Base-by-base conservation (phyloP, 2,329 filamentous ascomycete species). In the Botrytis porri region DNA sequence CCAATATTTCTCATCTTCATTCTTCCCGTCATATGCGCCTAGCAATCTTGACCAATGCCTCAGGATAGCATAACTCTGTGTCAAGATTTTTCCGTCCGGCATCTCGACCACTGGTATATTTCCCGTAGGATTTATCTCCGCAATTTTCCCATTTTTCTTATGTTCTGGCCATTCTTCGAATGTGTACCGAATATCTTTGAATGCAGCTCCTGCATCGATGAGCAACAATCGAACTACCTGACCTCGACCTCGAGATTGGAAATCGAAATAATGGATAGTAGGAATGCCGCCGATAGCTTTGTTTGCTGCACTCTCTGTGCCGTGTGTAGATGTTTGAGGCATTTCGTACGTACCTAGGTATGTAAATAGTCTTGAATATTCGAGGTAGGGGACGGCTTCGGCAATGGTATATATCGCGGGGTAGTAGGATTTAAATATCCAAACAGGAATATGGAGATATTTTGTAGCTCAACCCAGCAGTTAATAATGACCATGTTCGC, bases 251-350 rank as follows among this genome's bases (percentile, higher is more conserved):
- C 78, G 76, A 32, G 79, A 81, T 54, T 77, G 73, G 71, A 79
- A 81, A 73, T 81, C 78, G 66, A 80, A 79, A 75, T 81, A 81
- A 70, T 80, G 77, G 29, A 79, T 77, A 5, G 75, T 78, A 12
- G 81, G 79, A n/a, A 81, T 74, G 59, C 80, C 80, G n/a, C 80
- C 79, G 60, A 81, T 80, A 59, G 77, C 78, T 48, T 78, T 75
- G 75, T 81, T 81, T 61, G 75, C 77, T 35, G 75, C 74, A 72
- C 75, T 73, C 35, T 77, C 74, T 12, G 75, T 77, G 71, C 78
- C 77, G 69, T 76, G 73, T 8, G 69, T 45, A 2, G 57, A 70
- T 22, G 57, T 39, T 45, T 35, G 51, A 61, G 67, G 67, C 57
- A 70, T 70, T 37, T 61, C 43, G 32, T 39, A 54, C 22, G 25